A percentile compares a stretch with the other conserved stretches of the same genome.
Evolutionary conservation across 2,329 filamentous ascomycete species (phyloP).

Genomic region (Dendrostoma leiphaemia): DNA sequence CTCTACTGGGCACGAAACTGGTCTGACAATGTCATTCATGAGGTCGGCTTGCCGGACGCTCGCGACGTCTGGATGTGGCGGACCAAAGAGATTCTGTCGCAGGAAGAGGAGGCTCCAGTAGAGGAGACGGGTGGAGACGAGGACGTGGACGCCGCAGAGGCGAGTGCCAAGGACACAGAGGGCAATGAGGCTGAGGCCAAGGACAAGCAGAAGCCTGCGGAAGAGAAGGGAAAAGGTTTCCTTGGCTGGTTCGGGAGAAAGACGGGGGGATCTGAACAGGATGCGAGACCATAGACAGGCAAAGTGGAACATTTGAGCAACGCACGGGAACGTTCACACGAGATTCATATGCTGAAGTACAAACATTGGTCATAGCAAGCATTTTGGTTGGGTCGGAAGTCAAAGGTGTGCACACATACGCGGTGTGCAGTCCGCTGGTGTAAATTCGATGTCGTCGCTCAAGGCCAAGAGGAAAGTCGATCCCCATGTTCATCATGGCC

Average conservation of each 20-base stretch:
- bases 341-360: too few species aligned
- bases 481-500: slow-evolving; percentile 1
- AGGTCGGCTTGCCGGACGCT: slow-evolving; percentile 33
- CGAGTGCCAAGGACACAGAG: neutral
- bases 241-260: slow-evolving; percentile 13
- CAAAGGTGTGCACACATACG: neutral
- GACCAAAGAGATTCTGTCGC: slow-evolving; percentile 9
- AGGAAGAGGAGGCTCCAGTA: neutral
- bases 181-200: neutral
- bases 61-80: slow-evolving; percentile 10
- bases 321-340: too few species aligned
- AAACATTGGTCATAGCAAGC: too few species aligned
- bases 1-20: slow-evolving; percentile 45
- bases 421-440: neutral
- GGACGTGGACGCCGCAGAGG: neutral
- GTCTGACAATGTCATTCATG: slow-evolving; percentile 54
- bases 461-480: neutral
- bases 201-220: neutral
- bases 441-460: slow-evolving; percentile 8
- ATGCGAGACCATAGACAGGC: slow-evolving; percentile 9
- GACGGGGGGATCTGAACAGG: slow-evolving; percentile 1
- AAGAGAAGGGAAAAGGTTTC: slow-evolving; percentile 10
- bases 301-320: neutral
- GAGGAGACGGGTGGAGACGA: neutral
- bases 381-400: neutral